Base-by-base conservation (phyloP, 2,329 filamentous ascomycete genomes). In the Emmonsia crescens region DNA sequence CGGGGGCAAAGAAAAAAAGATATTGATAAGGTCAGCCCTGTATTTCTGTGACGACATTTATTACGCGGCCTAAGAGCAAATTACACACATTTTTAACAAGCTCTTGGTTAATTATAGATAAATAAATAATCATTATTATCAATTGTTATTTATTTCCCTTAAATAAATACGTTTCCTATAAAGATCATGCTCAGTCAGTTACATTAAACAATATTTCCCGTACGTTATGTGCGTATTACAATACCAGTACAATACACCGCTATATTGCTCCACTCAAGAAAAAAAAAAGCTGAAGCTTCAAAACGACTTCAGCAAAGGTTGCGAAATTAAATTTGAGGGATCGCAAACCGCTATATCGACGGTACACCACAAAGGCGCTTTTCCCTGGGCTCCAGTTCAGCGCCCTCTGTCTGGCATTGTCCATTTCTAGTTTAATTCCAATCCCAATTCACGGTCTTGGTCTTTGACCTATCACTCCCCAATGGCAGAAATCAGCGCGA, bases 401-500 rank as follows among this genome's bases (percentile, higher is more conserved):
- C n/a, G 33, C 19, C 33, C 12, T 24, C 8, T 54, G 21, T 4
- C 5, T 40, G 31, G 4, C 52, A 38, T 27, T 14, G 31, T 1
- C 52, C 27, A 9, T 40, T 8, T 56, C 27, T 6, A 36, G 1
- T 38, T 40, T 16, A 31, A 38, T 21, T 44, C 27, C 40, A 38
- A 8, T 49, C 31, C 24, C 46, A 1, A 29, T 14, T 29, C 46
- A 27, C 46, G 5, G 10, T 24, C 12, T 29, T 16, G 24, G 36
- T 16, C 8, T 57, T 57, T 29, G 21, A 10, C 24, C 24, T n/a
- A 24, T 21, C 21, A 52, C n/a, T 42, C 27, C 59, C 29, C 60
- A 59, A 75, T 75, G 75, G 73, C 71, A 55, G 60, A 65, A 44
- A 70, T 72, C 61, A 65, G 72, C 46, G 72, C 73, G 5, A 81